Base-by-base conservation (phyloP, 2,329 filamentous ascomycete genomes). In the Colletotrichum eleusines region DNA sequence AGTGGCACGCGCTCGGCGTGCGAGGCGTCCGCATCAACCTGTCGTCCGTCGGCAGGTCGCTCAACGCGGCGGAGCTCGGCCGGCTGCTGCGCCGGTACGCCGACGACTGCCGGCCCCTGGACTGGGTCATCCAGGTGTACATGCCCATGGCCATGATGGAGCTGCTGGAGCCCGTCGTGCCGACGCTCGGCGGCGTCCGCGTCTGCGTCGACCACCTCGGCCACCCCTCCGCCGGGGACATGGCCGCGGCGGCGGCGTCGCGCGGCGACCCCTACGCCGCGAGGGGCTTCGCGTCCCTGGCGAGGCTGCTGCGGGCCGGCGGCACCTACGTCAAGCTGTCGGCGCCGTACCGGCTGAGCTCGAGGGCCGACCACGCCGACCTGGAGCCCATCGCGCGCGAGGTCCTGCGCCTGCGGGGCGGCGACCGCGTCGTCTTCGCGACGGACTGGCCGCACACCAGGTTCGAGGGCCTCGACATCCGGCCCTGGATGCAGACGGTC, bases 391-490 rank as follows among this genome's bases (percentile, higher is more conserved):
- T 90, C 48, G 84, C 83, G 11, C 78, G 76, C 18, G 85, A 89
- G 73, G 77, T 90, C 9, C 74, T 90, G 42, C 76, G 77, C 4
- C 77, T 82, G 5, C 84, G 82, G 14, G 81, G 81, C 2, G 77
- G 82, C 23, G 76, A 69, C 28, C 80, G 83, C 20, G 80, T 88
- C 12, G 83, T 90, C 0, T 91, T 89, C 76, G 88, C 87, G 1
- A 89, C 87, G 0, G 89, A 91, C 74, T 91, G 89, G 89, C 89
- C 89, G 26, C 88, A 91, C 76, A 91, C 89, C 3, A 81, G 89
- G 16, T 90, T 87, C 70, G 86, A 89, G 28, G 85, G 84, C 2
- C 73, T 89, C 2, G 85, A 91, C 74, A 86, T 90, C 28, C 80
- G 77, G 57, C 85, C 85, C 0, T 90, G 87, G 76, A 82, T 89